A percentile compares a stretch with the other conserved stretches of the same genome.
phyloP scores from a whole-genome alignment of 1,139 yeast genomes.

The Saccharomycopsis crataegensis region DNA sequence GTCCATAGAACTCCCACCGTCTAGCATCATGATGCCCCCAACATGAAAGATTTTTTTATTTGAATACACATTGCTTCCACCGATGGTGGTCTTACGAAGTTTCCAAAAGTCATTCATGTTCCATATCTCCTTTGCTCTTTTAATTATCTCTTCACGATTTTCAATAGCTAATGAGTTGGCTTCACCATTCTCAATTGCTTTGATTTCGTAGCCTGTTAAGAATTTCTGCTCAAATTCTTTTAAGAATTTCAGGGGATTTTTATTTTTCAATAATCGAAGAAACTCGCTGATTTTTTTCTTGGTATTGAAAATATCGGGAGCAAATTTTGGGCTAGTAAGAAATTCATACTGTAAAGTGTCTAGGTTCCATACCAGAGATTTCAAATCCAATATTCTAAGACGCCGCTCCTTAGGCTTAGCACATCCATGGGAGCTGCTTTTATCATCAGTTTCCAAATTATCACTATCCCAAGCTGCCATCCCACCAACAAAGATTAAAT shows the following conservation, averaged over 20 bases:
- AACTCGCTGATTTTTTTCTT: not conserved
- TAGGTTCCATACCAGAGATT: not conserved
- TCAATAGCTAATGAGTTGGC: too few species aligned
- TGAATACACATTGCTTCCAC: constrained; percentile 1
- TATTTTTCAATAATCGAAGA: not conserved
- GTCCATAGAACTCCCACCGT: not conserved
- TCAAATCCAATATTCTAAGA: not conserved
- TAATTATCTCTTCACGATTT: not conserved
- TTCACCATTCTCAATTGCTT: too few species aligned
- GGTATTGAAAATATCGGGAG: not conserved
- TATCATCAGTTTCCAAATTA: not conserved
- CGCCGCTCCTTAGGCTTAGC: not conserved
- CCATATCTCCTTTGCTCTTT: not conserved
- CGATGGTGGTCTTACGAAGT: not conserved
- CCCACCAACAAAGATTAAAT: constrained; percentile 1
- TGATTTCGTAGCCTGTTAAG: too few species aligned
- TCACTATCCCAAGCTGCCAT: not conserved
- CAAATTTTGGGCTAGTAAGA: not conserved
- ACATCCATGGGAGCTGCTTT: not conserved
- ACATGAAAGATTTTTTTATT: not conserved
- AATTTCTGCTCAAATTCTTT: too few species aligned
- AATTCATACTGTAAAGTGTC: not conserved
- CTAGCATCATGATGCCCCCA: constrained; percentile 4
- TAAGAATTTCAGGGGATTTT: not conserved
- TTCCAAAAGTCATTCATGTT: constrained; percentile 1